These are phyloP conservation scores for Pholiota microspora DNA, from an alignment of 768 basidiomycete genomes.

Conservation along the genomic window DNA sequence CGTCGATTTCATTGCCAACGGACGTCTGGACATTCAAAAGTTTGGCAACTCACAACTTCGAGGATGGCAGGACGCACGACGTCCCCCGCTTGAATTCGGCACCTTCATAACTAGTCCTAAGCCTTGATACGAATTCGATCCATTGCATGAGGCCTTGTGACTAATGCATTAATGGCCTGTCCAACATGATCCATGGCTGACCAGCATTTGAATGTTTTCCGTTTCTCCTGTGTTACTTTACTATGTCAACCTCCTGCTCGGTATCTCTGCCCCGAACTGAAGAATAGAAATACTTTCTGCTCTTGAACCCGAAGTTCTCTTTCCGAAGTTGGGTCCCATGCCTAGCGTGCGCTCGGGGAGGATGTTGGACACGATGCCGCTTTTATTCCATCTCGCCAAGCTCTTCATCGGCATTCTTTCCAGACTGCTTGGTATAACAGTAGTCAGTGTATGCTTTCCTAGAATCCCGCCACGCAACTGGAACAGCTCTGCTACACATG, in stretches of 20 bases:
- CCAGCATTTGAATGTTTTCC: not conserved
- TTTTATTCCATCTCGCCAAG: conserved; percentile 3
- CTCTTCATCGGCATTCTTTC: conserved; percentile 1
- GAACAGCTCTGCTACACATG: not conserved
- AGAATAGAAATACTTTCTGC: not conserved
- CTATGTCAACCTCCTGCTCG: conserved; percentile 1
- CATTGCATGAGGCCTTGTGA: not conserved
- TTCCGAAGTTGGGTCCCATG: not conserved
- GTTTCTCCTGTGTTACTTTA: not conserved
- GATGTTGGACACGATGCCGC: not conserved
- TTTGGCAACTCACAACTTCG: too few species aligned
- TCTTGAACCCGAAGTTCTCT: not conserved
- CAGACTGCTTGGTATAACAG: not conserved
- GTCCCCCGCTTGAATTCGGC: too few species aligned
- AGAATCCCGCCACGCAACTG: conserved; percentile 12
- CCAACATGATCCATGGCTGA: not conserved
- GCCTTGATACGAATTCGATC: not conserved
- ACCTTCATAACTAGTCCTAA: not conserved
- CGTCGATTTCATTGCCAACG: too few species aligned
- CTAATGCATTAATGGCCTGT: not conserved
- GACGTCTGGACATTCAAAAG: too few species aligned
- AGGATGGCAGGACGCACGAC: too few species aligned
- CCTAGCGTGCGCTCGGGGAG: not conserved
- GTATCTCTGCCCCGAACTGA: not conserved
- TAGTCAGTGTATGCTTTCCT: conserved; percentile 12